Evolutionary conservation across 164 flowering plant species (phyloP).

Genomic region (Pachysandra terminalis): DNA sequence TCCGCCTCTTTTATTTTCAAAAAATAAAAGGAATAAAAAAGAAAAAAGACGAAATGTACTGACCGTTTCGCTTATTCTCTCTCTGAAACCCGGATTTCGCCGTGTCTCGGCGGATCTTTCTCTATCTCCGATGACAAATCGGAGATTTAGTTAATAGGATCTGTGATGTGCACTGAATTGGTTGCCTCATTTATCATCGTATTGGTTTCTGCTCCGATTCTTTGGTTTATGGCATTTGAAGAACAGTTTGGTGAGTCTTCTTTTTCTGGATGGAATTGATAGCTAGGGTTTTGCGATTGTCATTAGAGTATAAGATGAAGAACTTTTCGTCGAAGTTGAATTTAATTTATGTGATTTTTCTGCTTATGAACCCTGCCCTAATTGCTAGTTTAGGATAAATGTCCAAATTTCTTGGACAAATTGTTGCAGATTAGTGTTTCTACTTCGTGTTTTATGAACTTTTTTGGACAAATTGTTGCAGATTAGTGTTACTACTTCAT

Average conservation of each 20-base stretch:
- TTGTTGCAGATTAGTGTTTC: not conserved
- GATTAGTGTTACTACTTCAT: no score
- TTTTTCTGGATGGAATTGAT: not conserved
- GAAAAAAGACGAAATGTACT: not conserved
- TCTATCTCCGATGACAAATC: not conserved
- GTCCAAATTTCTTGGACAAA: not conserved
- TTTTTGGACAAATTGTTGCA: not conserved
- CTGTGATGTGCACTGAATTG: constrained; percentile 18
- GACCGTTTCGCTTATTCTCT: constrained; percentile 20
- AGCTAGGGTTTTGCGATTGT: not conserved
- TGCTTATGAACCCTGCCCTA: not conserved
- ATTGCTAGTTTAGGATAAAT: not conserved
- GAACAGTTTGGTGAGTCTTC: constrained; percentile 32
- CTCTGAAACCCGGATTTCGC: not conserved
- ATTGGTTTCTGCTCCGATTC: not conserved
- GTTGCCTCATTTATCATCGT: not conserved
- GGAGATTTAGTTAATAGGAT: constrained; percentile 8
- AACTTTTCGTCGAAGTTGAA: not conserved
- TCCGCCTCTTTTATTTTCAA: constrained; percentile 30
- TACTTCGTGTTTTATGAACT: not conserved
- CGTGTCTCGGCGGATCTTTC: not conserved
- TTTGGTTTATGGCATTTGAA: not conserved
- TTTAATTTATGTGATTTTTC: not conserved
- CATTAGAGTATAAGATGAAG: not conserved
- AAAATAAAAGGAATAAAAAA: not conserved